Percentiles rank a stretch among this genome's conserved stretches.
Evolutionary conservation across 495 filamentous ascomycete species (phyloP).

Genomic region (Platismatia glauca): DNA sequence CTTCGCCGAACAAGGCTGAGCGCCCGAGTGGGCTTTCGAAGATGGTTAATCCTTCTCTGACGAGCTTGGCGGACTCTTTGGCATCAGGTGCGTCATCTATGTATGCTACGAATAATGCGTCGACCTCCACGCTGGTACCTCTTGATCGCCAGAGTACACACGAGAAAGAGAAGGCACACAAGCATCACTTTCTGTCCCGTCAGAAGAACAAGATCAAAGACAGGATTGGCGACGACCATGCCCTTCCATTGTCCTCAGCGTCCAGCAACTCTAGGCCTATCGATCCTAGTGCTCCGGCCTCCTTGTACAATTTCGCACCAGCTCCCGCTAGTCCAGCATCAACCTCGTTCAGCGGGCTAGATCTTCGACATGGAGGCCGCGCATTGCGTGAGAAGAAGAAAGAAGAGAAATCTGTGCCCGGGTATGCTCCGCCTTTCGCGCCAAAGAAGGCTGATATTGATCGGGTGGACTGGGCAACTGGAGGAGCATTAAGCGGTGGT

Average conservation of each 20-base stretch:
- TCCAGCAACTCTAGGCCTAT: constrained; percentile 80
- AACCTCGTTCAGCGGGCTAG: constrained; percentile 66
- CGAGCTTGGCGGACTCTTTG: constrained; percentile 58
- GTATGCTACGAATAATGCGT: constrained; percentile 77
- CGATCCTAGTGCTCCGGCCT: constrained; percentile 75
- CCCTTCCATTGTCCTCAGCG: constrained; percentile 75
- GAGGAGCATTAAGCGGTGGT: constrained; percentile 17
- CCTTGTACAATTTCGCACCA: constrained; percentile 73
- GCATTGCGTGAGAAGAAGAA: constrained; percentile 84
- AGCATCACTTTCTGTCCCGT: constrained; percentile 77
- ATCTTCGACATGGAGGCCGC: constrained; percentile 76
- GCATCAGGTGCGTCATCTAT: constrained; percentile 58
- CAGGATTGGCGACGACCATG: constrained; percentile 63
- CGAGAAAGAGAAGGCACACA: constrained; percentile 50
- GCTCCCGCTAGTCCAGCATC: constrained; percentile 60
- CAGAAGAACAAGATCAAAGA: constrained; percentile 87
- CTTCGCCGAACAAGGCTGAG: constrained; percentile 74
- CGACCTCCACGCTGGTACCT: constrained; percentile 64
- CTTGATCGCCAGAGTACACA: constrained; percentile 31
- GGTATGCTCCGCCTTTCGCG: constrained; percentile 21
- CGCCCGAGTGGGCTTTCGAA: constrained; percentile 49
- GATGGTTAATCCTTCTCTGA: constrained; percentile 67
- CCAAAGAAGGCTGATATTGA: constrained; percentile 32
- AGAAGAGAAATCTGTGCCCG: constrained; percentile 57
- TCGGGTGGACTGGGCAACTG: constrained; percentile 32